Base-by-base conservation (phyloP, 2,329 filamentous ascomycete species). In the Xylariaceae sp. region DNA sequence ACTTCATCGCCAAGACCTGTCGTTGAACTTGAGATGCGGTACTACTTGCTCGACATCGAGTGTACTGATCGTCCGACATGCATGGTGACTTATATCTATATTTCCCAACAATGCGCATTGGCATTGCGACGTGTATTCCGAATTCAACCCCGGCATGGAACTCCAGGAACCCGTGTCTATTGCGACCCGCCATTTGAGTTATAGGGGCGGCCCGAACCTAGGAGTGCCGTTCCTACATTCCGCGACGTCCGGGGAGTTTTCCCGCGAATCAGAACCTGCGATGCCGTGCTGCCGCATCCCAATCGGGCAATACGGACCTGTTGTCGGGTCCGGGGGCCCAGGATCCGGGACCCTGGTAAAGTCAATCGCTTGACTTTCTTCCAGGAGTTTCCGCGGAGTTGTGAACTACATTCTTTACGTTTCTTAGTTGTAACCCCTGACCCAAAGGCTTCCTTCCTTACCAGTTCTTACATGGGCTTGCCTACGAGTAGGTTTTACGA, bases 1-100 rank as follows among this genome's bases (percentile, higher is more conserved):
- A 58, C 62, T 65, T 70, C 68, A 70, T 70, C 39, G 65, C 63
- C 62, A 64, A 62, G 57, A 15, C 55, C 15, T 44, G 44, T 51
- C 50, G 57, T 53, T 37, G 51, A 49, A 47, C 58, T 37, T 18
- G 23, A 30, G 45, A 18, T 18, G 50, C 8, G 37, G 5, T 42
- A 13, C 3, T 4, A 42, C 1, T 8, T 42, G 4, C 11, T 42
- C 7, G 37, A 42, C 37, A 9, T 13, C 11, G 37, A 42, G 37
- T 42, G 8, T 13, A 3, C 37, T 42, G 37, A 42, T 42, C 37
- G 37, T 42, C 37, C 4, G 7, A 42, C 37, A 7, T 42, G 37
- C 37, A 42, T 42, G 37, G 9, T 8, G 4, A 42, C 37, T 42
- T 42, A 42, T 42, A 42, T 42, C 37, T 5, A 5, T 30, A 18